These are phyloP conservation scores for Botrytis porri DNA, from an alignment of 2,329 filamentous ascomycete species.

Conservation along the genomic window DNA sequence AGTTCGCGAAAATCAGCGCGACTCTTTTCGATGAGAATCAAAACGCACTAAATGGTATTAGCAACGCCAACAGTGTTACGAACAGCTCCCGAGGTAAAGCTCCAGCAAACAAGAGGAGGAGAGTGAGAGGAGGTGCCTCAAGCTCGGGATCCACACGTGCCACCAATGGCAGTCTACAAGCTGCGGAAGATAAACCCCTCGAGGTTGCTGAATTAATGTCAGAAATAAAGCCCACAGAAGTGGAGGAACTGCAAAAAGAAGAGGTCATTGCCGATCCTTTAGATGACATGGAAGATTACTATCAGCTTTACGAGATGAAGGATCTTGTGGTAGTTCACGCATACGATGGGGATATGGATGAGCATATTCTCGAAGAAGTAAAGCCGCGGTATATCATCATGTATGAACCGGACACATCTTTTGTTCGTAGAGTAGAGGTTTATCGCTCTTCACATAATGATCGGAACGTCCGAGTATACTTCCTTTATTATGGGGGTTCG, in stretches of 20 bases:
- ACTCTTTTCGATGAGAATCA: conserved; percentile 77
- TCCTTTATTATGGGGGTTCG: conserved; percentile 91
- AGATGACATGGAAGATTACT: conserved; percentile 89
- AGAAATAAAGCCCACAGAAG: conserved; percentile 76
- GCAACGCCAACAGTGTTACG: conserved; percentile 49
- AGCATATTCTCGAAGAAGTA: conserved; percentile 91
- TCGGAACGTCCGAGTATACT: conserved; percentile 87
- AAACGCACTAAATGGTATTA: conserved; percentile 66
- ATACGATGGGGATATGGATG: conserved; percentile 93
- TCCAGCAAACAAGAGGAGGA: conserved; percentile 80
- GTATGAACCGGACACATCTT: conserved; percentile 95
- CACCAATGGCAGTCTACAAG: conserved; percentile 70
- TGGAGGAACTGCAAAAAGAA: conserved; percentile 71
- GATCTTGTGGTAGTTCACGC: conserved; percentile 87
- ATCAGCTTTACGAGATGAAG: conserved; percentile 86
- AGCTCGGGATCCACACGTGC: conserved; percentile 59
- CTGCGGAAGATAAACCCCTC: conserved; percentile 76
- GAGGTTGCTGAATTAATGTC: conserved; percentile 81
- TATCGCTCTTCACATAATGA: conserved; percentile 93
- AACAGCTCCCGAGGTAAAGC: conserved; percentile 54
- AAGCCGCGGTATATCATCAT: conserved; percentile 95
- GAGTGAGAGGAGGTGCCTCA: conserved; percentile 73
- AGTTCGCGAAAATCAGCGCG: conserved; percentile 81
- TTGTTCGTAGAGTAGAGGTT: conserved; percentile 91
- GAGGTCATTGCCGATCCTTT: conserved; percentile 76